phyloP scores from a whole-genome alignment of 2,329 filamentous ascomycete species.

The Fusarium algeriense region DNA sequence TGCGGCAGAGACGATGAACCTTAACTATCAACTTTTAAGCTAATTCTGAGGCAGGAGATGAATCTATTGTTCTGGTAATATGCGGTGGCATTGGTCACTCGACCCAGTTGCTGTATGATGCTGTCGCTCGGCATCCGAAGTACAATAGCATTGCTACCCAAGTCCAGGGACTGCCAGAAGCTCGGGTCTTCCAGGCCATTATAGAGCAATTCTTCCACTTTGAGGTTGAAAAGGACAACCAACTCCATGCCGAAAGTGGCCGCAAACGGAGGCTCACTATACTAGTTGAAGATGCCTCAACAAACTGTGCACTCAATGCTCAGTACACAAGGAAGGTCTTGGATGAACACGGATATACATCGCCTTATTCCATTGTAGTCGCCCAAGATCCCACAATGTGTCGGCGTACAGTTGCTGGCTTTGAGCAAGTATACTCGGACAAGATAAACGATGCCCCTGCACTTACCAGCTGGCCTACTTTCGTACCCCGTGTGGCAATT shows the following conservation, averaged over 20 bases:
- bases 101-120: slow-evolving; percentile 37
- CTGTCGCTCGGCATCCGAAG: slow-evolving; percentile 28
- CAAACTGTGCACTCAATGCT: slow-evolving; percentile 42
- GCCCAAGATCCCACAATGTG: slow-evolving; percentile 43
- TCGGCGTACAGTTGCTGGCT: slow-evolving; percentile 34
- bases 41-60: background rate
- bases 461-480: slow-evolving; percentile 37
- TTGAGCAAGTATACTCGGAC: slow-evolving; percentile 30
- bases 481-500: slow-evolving; percentile 24
- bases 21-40: background rate
- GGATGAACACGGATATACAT: slow-evolving; percentile 29
- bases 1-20: too few relatives aligned
- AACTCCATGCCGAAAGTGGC: background rate
- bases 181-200: slow-evolving; percentile 32
- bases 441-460: background rate
- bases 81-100: slow-evolving; percentile 43
- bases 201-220: slow-evolving; percentile 31
- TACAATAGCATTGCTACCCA: slow-evolving; percentile 20
- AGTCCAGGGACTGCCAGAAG: slow-evolving; percentile 29
- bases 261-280: slow-evolving; percentile 10
- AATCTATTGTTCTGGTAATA: slow-evolving; percentile 22
- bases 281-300: slow-evolving; percentile 39
- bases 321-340: slow-evolving; percentile 32
- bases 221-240: background rate
- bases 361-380: slow-evolving; percentile 35